These are phyloP conservation scores for Mortierella hygrophila DNA, from an alignment of 192 early-diverging fungal genomes.

Conservation along the genomic window DNA sequence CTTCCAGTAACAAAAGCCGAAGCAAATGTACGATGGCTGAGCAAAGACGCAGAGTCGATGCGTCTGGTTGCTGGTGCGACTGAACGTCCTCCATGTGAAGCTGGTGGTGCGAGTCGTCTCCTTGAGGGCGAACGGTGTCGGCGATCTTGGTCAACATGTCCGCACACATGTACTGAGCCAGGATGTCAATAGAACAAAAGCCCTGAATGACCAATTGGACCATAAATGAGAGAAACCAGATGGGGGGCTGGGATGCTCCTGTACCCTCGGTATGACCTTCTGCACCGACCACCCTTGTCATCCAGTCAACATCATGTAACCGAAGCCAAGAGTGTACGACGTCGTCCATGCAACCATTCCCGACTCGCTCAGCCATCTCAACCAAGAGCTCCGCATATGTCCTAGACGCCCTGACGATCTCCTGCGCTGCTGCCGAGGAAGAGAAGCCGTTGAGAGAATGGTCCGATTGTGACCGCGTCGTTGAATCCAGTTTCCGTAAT, in stretches of 20 bases:
- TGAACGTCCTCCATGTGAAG: slow-evolving; percentile 11
- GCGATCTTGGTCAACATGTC: slow-evolving; percentile 33
- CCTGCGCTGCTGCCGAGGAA: not conserved
- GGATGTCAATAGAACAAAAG: slow-evolving; percentile 39
- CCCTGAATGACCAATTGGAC: slow-evolving; percentile 45
- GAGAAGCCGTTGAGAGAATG: not conserved
- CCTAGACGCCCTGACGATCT: slow-evolving; percentile 24
- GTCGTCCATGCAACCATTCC: slow-evolving; percentile 36
- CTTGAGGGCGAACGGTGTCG: slow-evolving; percentile 9
- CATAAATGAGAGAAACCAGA: slow-evolving; percentile 52
- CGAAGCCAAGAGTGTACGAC: slow-evolving; percentile 42
- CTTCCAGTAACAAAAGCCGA: slow-evolving; percentile 33
- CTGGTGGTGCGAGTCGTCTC: slow-evolving; percentile 15
- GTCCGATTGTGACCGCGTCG: not conserved
- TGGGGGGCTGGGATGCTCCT: not conserved
- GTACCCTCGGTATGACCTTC: not conserved
- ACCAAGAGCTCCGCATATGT: slow-evolving; percentile 32
- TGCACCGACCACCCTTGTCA: not conserved
- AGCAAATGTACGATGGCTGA: slow-evolving; percentile 31
- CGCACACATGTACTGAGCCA: slow-evolving; percentile 47
- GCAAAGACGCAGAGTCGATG: slow-evolving; percentile 33
- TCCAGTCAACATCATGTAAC: slow-evolving; percentile 40
- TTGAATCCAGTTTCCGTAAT: slow-evolving; percentile 22
- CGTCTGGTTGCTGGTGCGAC: slow-evolving; percentile 10
- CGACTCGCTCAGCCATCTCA: slow-evolving; percentile 43